Evolutionary conservation across 2,329 filamentous ascomycete species (phyloP).

Genomic region (Fusarium guadeloupense): DNA sequence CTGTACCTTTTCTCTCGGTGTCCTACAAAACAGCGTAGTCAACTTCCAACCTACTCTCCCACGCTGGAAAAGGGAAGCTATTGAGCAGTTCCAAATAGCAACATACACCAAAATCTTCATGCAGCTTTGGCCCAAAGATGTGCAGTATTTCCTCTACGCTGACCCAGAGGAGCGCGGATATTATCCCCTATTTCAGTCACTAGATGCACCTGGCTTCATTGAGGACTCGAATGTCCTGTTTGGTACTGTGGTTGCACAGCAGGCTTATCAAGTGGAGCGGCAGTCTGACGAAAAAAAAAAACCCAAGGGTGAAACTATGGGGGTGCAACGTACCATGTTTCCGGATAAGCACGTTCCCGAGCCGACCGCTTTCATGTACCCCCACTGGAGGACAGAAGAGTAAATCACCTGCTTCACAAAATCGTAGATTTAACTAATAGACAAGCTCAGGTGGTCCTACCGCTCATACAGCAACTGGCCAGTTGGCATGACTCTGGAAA

Average conservation of each 20-base stretch:
- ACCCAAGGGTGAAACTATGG: constrained; percentile 64
- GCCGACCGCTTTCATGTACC: constrained; percentile 68
- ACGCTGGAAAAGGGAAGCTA: constrained; percentile 69
- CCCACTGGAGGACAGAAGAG: constrained; percentile 43
- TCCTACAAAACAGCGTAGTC: constrained; percentile 69
- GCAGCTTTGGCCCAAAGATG: constrained; percentile 68
- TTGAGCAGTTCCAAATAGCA: constrained; percentile 72
- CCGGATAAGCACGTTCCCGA: constrained; percentile 64
- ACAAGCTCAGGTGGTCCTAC: constrained; percentile 51
- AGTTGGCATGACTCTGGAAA: constrained; percentile 66
- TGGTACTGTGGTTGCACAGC: constrained; percentile 54
- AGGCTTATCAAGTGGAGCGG: constrained; percentile 61
- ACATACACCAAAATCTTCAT: constrained; percentile 78
- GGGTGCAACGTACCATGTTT: constrained; percentile 69
- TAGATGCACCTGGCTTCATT: constrained; percentile 65
- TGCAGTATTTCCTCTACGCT: constrained; percentile 56
- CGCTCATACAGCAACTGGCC: constrained; percentile 76
- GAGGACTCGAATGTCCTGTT: constrained; percentile 71
- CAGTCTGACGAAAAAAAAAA: constrained; percentile 67
- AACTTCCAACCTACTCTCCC: constrained; percentile 67
- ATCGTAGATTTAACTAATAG: constrained; percentile 19
- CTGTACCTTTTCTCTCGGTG: constrained; percentile 73
- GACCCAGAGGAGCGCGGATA: constrained; percentile 53
- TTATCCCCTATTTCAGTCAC: constrained; percentile 69
- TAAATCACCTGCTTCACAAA: neutral